A percentile compares a stretch with the other conserved stretches of the same genome.
Conservation (phyloP, 495 filamentous ascomycete genomes). For the Talaromyces trachyspermus region DNA sequence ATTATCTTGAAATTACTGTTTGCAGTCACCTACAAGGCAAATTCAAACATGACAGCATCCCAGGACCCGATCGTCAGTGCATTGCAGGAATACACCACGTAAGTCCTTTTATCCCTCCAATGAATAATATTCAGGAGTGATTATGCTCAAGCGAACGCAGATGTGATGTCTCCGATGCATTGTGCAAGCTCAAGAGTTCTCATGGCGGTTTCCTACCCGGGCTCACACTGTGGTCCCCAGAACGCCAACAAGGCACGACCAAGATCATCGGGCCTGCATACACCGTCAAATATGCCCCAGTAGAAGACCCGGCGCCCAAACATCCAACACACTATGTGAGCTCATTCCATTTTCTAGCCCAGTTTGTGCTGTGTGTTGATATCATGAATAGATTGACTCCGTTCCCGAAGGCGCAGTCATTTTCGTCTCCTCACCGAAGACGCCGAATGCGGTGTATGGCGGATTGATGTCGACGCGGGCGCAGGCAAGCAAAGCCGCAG, state of each 20-base stretch:
- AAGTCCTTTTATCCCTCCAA: no score
- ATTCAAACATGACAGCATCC: no score
- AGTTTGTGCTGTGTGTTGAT: no score
- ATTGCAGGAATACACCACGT: no score
- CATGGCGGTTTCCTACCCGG: slow-evolving; percentile 52
- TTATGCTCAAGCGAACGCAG: no score
- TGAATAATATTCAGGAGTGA: no score
- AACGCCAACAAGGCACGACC: slow-evolving; percentile 38
- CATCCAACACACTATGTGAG: slow-evolving; percentile 9
- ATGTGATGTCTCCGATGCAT: no score
- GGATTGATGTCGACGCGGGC: slow-evolving; percentile 53
- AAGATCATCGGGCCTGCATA: slow-evolving; percentile 53
- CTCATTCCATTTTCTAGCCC: no score
- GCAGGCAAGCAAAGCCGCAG: slow-evolving; percentile 25
- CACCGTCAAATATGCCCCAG: slow-evolving; percentile 37
- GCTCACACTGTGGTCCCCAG: slow-evolving; percentile 51
- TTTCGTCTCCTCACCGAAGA: slow-evolving; percentile 48
- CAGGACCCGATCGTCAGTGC: no score
- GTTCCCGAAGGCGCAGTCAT: slow-evolving; percentile 44
- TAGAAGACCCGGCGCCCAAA: slow-evolving; percentile 13
- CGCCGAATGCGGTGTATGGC: slow-evolving; percentile 51
- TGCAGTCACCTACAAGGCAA: no score
- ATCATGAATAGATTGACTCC: no score
- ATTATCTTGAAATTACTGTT: no score
- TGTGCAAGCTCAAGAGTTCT: slow-evolving; percentile 38